Percentiles rank a stretch among this genome's conserved stretches.
phyloP scores from a whole-genome alignment of 768 basidiomycete genomes.

The Pholiota molesta region DNA sequence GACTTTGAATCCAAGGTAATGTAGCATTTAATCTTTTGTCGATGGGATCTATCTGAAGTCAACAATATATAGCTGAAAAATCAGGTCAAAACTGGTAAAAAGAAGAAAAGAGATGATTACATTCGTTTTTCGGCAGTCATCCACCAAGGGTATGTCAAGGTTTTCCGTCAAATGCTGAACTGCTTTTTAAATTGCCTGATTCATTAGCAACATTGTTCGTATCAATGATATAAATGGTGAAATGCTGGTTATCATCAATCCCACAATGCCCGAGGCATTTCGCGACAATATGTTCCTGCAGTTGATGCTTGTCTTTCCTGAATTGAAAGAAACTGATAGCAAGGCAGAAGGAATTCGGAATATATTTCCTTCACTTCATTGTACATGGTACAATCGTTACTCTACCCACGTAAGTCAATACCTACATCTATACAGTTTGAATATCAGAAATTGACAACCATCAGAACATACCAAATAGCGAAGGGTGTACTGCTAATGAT shows the following conservation, averaged over 20 bases:
- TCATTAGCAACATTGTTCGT: not conserved
- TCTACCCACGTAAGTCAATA: not conserved
- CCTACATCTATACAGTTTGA: not conserved
- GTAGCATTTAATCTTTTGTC: too few species aligned
- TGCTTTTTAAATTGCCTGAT: too few species aligned
- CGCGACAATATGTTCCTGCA: not conserved
- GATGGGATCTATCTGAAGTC: too few species aligned
- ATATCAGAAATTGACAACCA: not conserved
- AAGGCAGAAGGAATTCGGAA: not conserved
- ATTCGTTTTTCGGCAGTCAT: too few species aligned
- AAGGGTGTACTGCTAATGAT: not conserved
- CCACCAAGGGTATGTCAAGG: too few species aligned
- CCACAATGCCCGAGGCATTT: not conserved
- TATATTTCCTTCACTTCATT: not conserved
- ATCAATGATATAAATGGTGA: not conserved
- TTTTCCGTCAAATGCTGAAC: too few species aligned
- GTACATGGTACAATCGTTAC: not conserved
- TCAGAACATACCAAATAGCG: not conserved
- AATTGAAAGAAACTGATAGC: not conserved
- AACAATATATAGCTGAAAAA: too few species aligned
- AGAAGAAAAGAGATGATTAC: too few species aligned
- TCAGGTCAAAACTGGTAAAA: too few species aligned
- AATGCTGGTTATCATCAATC: not conserved
- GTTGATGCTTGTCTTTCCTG: not conserved
- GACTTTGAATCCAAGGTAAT: too few species aligned